Conservation (phyloP, 2,329 filamentous ascomycete genomes). For the Fusarium penzigii region DNA sequence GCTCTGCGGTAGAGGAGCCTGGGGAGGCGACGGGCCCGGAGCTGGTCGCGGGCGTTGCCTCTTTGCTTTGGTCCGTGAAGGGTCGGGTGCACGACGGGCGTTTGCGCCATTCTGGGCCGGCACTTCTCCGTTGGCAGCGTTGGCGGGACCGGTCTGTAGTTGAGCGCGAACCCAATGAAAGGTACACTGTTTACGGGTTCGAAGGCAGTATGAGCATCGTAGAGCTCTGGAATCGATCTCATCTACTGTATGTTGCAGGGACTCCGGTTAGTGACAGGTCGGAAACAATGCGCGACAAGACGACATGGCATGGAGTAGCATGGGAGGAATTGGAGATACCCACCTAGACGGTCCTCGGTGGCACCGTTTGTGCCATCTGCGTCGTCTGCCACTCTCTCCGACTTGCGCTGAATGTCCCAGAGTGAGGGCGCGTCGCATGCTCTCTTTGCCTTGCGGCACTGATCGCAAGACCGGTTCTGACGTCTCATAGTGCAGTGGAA, state of each 20-base stretch:
- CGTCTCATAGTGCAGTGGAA: conserved; percentile 25
- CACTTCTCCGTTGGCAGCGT: conserved; percentile 12
- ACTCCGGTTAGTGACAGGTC: conserved; percentile 22
- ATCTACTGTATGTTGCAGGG: conserved; percentile 23
- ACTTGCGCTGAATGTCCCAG: conserved; percentile 32
- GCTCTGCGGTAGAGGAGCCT: conserved; percentile 23
- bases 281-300: conserved; percentile 15
- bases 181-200: conserved; percentile 31
- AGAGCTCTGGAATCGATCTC: conserved; percentile 31
- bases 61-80: conserved; percentile 28
- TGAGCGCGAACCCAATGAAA: conserved; percentile 31
- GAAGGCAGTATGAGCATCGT: conserved; percentile 31
- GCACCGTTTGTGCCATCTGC: conserved; percentile 19
- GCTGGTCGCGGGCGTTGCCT: conserved; percentile 28
- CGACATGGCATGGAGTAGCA: conserved; percentile 13
- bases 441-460: conserved; percentile 32
- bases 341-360: conserved; percentile 30
- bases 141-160: conserved; percentile 27
- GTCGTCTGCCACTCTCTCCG: conserved; percentile 19
- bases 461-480: conserved; percentile 31
- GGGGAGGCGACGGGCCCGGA: conserved; percentile 3
- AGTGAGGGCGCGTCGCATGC: conserved; percentile 31
- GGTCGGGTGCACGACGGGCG: conserved; percentile 26
- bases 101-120: conserved; percentile 17
- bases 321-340: conserved; percentile 11